phyloP scores from a whole-genome alignment of 371 early-diverging fungal genomes.

The Nematocida sp. region DNA sequence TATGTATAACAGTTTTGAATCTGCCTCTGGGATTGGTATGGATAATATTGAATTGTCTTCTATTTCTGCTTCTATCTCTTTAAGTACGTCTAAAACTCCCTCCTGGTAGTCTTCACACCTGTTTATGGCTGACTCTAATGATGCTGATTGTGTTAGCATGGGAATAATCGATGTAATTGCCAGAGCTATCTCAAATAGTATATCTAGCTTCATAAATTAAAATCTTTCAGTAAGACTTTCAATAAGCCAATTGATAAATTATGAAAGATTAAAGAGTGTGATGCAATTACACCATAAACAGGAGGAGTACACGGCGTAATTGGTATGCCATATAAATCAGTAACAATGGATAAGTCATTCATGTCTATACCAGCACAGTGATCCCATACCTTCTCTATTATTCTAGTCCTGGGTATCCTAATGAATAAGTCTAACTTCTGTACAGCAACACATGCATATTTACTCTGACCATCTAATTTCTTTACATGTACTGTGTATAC shows the following conservation, averaged over 20 bases:
- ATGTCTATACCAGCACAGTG: constrained; percentile 53
- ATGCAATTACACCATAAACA: constrained; percentile 37
- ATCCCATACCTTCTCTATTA: constrained; percentile 51
- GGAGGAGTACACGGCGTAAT: constrained; percentile 13
- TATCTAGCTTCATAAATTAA: background rate
- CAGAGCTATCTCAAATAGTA: background rate
- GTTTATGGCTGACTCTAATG: too few relatives aligned
- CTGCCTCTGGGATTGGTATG: background rate
- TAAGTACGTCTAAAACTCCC: background rate
- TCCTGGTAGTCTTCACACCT: background rate
- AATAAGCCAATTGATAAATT: background rate
- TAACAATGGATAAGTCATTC: constrained; percentile 4
- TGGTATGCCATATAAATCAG: constrained; percentile 13
- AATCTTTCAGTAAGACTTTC: background rate
- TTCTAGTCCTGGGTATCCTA: constrained; percentile 10
- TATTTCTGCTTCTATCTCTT: background rate
- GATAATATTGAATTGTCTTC: background rate
- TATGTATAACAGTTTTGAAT: too few relatives aligned
- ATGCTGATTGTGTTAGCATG: too few relatives aligned
- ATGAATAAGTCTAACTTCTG: constrained; percentile 36
- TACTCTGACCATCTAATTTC: constrained; percentile 45
- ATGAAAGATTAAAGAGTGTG: constrained; percentile 14
- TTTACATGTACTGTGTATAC: background rate
- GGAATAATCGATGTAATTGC: background rate
- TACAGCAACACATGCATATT: constrained; percentile 40